Evolutionary conservation across 2,329 filamentous ascomycete genomes (phyloP).

Genomic region (Fusarium coffeatum): DNA sequence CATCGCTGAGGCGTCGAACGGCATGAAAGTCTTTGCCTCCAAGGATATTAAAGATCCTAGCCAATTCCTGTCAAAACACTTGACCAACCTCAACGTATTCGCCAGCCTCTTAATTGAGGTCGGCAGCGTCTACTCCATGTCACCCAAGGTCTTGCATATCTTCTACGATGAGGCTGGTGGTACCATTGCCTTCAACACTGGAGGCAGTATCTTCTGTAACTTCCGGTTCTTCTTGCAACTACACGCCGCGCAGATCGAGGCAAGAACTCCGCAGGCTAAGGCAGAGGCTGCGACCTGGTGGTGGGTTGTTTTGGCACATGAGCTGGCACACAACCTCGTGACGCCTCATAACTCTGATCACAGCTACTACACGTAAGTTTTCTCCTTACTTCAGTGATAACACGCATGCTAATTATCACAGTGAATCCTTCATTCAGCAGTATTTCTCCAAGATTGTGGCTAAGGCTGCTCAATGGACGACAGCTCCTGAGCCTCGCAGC

Average conservation of each 20-base stretch:
- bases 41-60: slow-evolving; percentile 62
- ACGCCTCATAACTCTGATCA: slow-evolving; percentile 80
- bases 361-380: slow-evolving; percentile 79
- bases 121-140: slow-evolving; percentile 77
- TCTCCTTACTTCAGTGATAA: background rate
- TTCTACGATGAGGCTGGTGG: slow-evolving; percentile 84
- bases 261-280: slow-evolving; percentile 57
- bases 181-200: slow-evolving; percentile 92
- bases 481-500: slow-evolving; percentile 14
- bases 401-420: slow-evolving; percentile 49
- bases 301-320: slow-evolving; percentile 96
- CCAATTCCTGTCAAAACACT: slow-evolving; percentile 70
- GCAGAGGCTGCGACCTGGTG: slow-evolving; percentile 84
- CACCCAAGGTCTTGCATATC: slow-evolving; percentile 78
- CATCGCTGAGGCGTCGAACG: slow-evolving; percentile 75
- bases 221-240: slow-evolving; percentile 86
- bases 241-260: slow-evolving; percentile 67
- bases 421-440: slow-evolving; percentile 80
- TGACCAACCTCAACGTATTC: slow-evolving; percentile 74
- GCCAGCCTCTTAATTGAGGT: slow-evolving; percentile 76
- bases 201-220: slow-evolving; percentile 93
- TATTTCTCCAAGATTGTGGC: slow-evolving; percentile 78
- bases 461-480: slow-evolving; percentile 59
- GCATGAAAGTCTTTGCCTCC: slow-evolving; percentile 79
- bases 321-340: slow-evolving; percentile 94